Base-by-base conservation (phyloP, 257 asterid genomes). In the Gardenia jasminoides region DNA sequence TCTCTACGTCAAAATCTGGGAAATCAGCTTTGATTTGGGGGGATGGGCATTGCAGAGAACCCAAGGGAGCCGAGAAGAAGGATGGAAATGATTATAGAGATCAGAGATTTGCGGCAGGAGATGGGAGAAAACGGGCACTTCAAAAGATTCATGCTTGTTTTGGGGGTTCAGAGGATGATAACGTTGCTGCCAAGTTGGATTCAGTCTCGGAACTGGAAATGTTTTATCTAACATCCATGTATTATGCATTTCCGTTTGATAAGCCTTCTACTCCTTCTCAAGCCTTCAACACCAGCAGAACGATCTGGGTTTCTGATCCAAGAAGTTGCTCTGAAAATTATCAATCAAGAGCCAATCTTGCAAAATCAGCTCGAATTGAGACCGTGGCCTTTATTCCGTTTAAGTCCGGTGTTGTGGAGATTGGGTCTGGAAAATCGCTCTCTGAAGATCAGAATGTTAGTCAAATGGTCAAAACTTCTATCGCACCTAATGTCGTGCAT, bases 21-120 rank as follows among this genome's bases (percentile, higher is more conserved):
- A 96, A 89, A 89, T 96, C 99, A 0, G 97, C 99, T 31, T 85
- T 96, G 74, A 85, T 96, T 73, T 93, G 99, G 98, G 99, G 99
- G 0, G 99, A 93, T 79, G 99, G 99, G 36, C 94, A 92, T 59
- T 92, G 92, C 74, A 81, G 85, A 78, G 96, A 87, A 59, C 79
- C 88, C 20, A 90, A 85, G 56, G 86, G 81, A 71, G 80, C 86
- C 1, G 86, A 86, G 44, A 83, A 81, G 43, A 86, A 80, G n/a
- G 85, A 17, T 70, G 80, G 28, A 41, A 76, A 36, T 79, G 78
- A 39, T 76, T 75, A 75, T 12, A 82, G 43, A 52, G 84, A 78
- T 74, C 80, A 64, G 48, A 74, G 74, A 66, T 61, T 56, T 6
- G 43, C 33, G 24, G 90, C 81, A 56, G 88, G 83, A 54, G 89